Conservation (phyloP, 1,284 basidiomycete genomes). For the Erythrobasidium hasegawianum region DNA sequence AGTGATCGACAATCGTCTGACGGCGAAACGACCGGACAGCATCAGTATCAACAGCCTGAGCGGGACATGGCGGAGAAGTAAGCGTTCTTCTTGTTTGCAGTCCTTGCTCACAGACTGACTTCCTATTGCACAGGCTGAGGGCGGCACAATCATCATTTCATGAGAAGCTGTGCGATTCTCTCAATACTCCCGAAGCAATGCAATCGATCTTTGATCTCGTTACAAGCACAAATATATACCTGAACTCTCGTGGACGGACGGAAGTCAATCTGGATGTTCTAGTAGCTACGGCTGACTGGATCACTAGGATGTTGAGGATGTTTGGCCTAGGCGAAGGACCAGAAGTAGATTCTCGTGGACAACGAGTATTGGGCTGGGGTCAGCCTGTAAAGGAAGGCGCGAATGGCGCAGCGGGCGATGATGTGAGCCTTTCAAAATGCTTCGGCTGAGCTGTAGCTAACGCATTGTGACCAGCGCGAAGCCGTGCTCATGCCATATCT, state of each 20-base stretch:
- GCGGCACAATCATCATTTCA: slow-evolving; percentile 76
- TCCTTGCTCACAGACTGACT: not conserved
- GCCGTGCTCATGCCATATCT: slow-evolving; percentile 86
- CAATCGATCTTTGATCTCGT: slow-evolving; percentile 75
- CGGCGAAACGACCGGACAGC: slow-evolving; percentile 50
- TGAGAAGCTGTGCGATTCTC: slow-evolving; percentile 87
- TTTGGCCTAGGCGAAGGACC: slow-evolving; percentile 86
- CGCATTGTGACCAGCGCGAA: too few species aligned
- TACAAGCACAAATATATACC: slow-evolving; percentile 84
- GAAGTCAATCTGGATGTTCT: slow-evolving; percentile 65
- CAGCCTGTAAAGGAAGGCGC: slow-evolving; percentile 45
- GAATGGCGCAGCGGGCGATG: not conserved
- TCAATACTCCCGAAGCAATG: slow-evolving; percentile 87
- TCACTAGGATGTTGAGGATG: slow-evolving; percentile 85
- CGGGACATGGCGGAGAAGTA: slow-evolving; percentile 47
- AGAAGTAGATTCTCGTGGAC: slow-evolving; percentile 36
- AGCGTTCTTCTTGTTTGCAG: too few species aligned
- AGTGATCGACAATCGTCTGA: slow-evolving; percentile 50
- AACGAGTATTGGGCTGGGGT: slow-evolving; percentile 54
- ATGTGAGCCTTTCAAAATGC: slow-evolving; percentile 1
- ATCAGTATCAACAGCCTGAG: slow-evolving; percentile 54
- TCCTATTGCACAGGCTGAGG: slow-evolving; percentile 58
- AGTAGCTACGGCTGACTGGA: slow-evolving; percentile 73
- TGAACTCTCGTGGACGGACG: slow-evolving; percentile 51
- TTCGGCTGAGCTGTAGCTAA: too few species aligned